phyloP scores from a whole-genome alignment of 495 filamentous ascomycete species.

The Neurospora africana region DNA sequence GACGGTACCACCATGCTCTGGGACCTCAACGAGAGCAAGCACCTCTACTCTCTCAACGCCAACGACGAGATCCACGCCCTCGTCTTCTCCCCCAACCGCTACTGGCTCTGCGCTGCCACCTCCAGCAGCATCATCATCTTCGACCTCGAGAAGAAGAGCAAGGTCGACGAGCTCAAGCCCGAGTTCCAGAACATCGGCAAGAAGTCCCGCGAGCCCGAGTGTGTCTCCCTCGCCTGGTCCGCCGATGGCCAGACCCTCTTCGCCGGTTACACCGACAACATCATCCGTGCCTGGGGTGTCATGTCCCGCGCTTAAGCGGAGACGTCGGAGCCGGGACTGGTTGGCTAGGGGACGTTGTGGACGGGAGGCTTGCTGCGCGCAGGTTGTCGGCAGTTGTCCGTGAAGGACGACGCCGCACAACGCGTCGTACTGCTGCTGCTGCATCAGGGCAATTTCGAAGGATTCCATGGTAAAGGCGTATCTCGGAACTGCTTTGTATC shows the following conservation, averaged over 20 bases:
- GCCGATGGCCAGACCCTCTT: conserved; percentile 98
- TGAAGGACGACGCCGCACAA: neutral
- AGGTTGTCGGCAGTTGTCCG: neutral
- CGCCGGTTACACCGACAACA: conserved; percentile 98
- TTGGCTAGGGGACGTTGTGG: conserved; percentile 7
- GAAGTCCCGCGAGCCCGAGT: conserved; percentile 99
- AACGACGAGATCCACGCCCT: conserved; percentile 99
- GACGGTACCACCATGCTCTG: conserved; percentile 99
- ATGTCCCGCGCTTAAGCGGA: conserved; percentile 57
- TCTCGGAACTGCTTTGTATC: conserved; percentile 27
- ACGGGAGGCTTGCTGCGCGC: conserved; percentile 17
- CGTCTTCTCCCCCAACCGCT: conserved; percentile 99
- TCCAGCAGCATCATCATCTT: conserved; percentile 98
- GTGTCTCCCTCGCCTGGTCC: conserved; percentile 90
- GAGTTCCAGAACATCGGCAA: conserved; percentile 94
- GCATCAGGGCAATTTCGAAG: conserved; percentile 19
- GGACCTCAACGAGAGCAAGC: conserved; percentile 99
- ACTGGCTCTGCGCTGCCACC: conserved; percentile 99
- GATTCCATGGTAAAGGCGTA: conserved; percentile 28
- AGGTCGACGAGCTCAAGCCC: conserved; percentile 99
- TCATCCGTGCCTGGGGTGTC: conserved; percentile 98
- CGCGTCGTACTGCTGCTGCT: neutral
- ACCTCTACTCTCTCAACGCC: conserved; percentile 98
- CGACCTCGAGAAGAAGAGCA: conserved; percentile 99
- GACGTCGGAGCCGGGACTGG: conserved; percentile 10